These are phyloP conservation scores for Calonectria henricotiae DNA, from an alignment of 2,329 filamentous ascomycete genomes.

Conservation along the genomic window DNA sequence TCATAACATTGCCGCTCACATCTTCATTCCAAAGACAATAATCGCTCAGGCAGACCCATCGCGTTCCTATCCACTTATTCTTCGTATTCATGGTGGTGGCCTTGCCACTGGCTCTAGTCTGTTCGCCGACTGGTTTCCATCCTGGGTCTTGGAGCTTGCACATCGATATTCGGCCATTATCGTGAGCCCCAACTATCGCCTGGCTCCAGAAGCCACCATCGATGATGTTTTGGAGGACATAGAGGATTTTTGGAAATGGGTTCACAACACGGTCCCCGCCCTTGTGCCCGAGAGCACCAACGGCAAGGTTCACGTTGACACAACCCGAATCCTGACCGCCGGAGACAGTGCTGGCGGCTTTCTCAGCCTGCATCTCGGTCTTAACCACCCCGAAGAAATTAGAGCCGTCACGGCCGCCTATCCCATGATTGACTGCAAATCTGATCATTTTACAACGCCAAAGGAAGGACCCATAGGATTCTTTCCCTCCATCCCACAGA, in stretches of 20 bases:
- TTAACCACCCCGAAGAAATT: conserved; percentile 18
- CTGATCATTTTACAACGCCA: background rate
- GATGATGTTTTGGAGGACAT: conserved; percentile 27
- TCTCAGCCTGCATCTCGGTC: conserved; percentile 26
- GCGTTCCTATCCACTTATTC: background rate
- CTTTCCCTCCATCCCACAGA: background rate
- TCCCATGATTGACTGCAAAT: conserved; percentile 25
- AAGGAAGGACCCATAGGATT: background rate
- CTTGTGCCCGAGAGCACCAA: conserved; percentile 13
- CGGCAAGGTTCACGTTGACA: conserved; percentile 14
- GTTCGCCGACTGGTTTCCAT: conserved; percentile 26
- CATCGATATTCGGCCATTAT: conserved; percentile 25
- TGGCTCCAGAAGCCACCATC: conserved; percentile 6
- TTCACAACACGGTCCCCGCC: background rate
- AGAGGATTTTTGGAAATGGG: conserved; percentile 26
- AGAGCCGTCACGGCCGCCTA: conserved; percentile 24
- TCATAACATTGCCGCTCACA: conserved; percentile 8
- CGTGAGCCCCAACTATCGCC: conserved; percentile 21
- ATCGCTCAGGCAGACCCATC: background rate
- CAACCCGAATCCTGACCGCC: conserved; percentile 4
- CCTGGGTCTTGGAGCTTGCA: conserved; percentile 27
- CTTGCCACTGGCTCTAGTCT: background rate
- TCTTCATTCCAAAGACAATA: conserved; percentile 17
- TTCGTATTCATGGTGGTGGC: conserved; percentile 25
- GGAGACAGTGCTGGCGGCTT: conserved; percentile 31